Evolutionary conservation across 192 early-diverging fungal species (phyloP).

Genomic region (Pilobolus umbonatus): DNA sequence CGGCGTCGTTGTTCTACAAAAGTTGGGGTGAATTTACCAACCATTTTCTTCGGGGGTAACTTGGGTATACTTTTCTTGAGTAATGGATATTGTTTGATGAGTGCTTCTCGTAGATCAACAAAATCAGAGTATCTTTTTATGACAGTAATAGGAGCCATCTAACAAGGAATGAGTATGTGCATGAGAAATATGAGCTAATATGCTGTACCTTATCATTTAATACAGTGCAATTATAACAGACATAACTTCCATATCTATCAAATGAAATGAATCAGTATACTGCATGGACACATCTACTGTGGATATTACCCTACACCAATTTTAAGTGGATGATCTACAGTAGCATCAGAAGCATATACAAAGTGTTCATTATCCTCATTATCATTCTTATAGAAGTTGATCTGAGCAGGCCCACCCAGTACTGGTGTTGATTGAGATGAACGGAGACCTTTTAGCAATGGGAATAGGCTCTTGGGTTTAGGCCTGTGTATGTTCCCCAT

Average conservation of each 20-base stretch:
- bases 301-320: constrained; percentile 34
- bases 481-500: too few relatives aligned
- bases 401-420: constrained; percentile 9
- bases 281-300: too few relatives aligned
- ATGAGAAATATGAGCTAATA: too few relatives aligned
- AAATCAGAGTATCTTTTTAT: constrained; percentile 49
- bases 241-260: constrained; percentile 37
- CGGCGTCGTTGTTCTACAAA: constrained; percentile 47
- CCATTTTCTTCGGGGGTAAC: constrained; percentile 46
- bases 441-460: not conserved
- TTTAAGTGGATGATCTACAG: constrained; percentile 35
- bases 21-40: constrained; percentile 40
- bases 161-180: not conserved
- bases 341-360: constrained; percentile 34
- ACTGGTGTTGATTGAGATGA: constrained; percentile 22
- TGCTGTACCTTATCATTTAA: constrained; percentile 31
- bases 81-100: constrained; percentile 33
- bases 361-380: not conserved
- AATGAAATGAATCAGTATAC: too few relatives aligned
- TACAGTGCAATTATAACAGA: constrained; percentile 40
- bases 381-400: constrained; percentile 31
- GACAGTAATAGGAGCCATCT: constrained; percentile 35
- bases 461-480: constrained; percentile 11
- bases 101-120: constrained; percentile 34
- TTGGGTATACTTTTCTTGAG: constrained; percentile 40